phyloP scores from a whole-genome alignment of 352 stramenopile species.

The Thraustotheca clavata region DNA sequence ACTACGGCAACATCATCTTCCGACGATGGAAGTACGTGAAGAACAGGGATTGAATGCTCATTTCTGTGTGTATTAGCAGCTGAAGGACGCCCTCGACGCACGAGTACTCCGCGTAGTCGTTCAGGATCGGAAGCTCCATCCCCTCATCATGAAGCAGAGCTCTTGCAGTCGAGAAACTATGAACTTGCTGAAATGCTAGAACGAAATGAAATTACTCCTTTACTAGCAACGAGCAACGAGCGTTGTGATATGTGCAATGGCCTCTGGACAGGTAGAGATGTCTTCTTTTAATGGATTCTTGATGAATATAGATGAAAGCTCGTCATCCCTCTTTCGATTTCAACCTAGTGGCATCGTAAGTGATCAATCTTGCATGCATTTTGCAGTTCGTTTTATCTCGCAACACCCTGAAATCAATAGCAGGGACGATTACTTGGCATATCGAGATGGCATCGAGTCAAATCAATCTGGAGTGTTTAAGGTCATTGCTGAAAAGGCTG shows the following conservation, averaged over 20 bases:
- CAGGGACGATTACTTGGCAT: slow-evolving; percentile 8
- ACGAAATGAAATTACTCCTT: slow-evolving; percentile 12
- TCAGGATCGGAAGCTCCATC: not conserved
- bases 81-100: not conserved
- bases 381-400: slow-evolving; percentile 8
- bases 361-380: slow-evolving; percentile 13
- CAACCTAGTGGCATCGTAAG: slow-evolving; percentile 13
- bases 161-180: slow-evolving; percentile 1
- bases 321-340: slow-evolving; percentile 15
- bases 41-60: no score
- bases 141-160: not conserved
- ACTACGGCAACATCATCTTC: no score
- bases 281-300: not conserved
- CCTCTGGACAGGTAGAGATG: slow-evolving; percentile 12
- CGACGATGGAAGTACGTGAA: no score
- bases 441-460: not conserved
- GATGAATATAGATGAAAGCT: slow-evolving; percentile 7
- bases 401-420: slow-evolving; percentile 3
- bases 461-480: slow-evolving; percentile 16
- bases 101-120: not conserved
- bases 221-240: not conserved
- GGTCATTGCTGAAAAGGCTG: slow-evolving; percentile 15
- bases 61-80: no score
- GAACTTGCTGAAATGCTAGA: slow-evolving; percentile 18
- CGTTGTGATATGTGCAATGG: slow-evolving; percentile 18